Conservation (phyloP, 768 basidiomycete genomes). For the Rhizopogon vinicolor region DNA sequence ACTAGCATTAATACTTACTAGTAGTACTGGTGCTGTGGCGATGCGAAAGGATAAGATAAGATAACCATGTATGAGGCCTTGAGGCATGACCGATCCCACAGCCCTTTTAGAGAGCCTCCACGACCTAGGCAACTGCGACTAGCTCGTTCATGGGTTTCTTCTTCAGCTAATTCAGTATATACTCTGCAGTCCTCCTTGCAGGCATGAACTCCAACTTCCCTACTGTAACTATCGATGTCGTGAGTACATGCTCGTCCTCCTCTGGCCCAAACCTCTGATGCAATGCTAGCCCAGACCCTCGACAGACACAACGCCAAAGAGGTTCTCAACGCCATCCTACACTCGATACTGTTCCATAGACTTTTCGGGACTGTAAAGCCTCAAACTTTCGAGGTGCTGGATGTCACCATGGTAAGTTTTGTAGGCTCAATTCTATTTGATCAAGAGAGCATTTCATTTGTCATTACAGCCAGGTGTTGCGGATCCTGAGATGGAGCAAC, state of each 20-base stretch:
- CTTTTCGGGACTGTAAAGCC: conserved; percentile 79
- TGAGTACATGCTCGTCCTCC: conserved; percentile 6
- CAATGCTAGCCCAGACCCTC: conserved; percentile 45
- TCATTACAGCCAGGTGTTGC: conserved; percentile 64
- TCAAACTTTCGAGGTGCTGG: conserved; percentile 71
- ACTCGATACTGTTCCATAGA: conserved; percentile 79
- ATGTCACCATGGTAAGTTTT: conserved; percentile 74
- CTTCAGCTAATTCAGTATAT: neutral
- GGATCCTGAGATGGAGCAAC: conserved; percentile 65
- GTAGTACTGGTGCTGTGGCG: no score
- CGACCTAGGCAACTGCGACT: neutral
- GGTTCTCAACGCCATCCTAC: conserved; percentile 71
- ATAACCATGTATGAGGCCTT: neutral
- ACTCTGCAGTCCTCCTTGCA: neutral
- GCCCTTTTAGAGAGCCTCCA: neutral
- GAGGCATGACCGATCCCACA: neutral
- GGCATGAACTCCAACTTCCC: conserved; percentile 22
- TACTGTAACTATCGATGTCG: conserved; percentile 26
- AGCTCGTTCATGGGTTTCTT: neutral
- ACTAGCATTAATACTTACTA: no score
- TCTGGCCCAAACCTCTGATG: neutral
- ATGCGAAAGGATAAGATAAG: neutral
- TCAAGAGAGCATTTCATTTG: neutral
- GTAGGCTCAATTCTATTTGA: neutral
- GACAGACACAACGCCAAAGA: conserved; percentile 73